Evolutionary conservation across 2,329 filamentous ascomycete genomes (phyloP), one percentile per base, ranked within the genome.

Genomic region (Podosphaera aphanis): DNA sequence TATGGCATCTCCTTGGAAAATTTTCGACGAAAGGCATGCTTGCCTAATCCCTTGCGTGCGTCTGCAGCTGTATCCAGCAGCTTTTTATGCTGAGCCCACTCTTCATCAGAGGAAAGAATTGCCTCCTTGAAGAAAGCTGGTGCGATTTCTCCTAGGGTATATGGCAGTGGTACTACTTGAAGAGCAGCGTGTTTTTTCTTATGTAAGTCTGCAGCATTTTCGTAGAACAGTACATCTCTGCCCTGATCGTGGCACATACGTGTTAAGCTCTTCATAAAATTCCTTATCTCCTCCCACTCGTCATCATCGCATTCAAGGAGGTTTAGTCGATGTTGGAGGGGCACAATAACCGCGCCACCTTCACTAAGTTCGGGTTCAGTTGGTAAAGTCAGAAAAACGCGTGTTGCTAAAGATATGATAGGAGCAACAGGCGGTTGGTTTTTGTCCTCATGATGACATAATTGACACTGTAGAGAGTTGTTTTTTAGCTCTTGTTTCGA

Each of bases 221-320:
- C 90, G 66, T 98, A 98, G 64, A 98, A 98, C 50, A 98, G 67
- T 8, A 95, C 86, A 55, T 90, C 83, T 44, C 83, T 80, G 10
- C 86, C 85, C 61, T 92, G 84, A 38, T 86, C 81, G 63, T 93
- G 84, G 62, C 95, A 98, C 74, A 94, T 80, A 39, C 88, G 77
- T 3, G 81, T 94, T 18, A 98, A 69, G 48, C 76, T 81, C 65
- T 98, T 98, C 88, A 95, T 95, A 59, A 98, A 98, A 61, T 98
- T 98, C 53, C 90, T 81, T 5, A 98, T 79, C 62, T 98, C 90
- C 59, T 98, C 90, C 92, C 92, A 98, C 60, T 98, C 90, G 58
- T 98, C 90, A 57, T 98, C 88, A 61, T 95, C 88, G 61, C 90
- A 98, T 61, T 94, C 88, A n/a, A 98, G 67, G 0, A 98, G 73